These are phyloP conservation scores for Kodamaea sp. DNA, from an alignment of 1,139 yeast species.

Conservation along the genomic window DNA sequence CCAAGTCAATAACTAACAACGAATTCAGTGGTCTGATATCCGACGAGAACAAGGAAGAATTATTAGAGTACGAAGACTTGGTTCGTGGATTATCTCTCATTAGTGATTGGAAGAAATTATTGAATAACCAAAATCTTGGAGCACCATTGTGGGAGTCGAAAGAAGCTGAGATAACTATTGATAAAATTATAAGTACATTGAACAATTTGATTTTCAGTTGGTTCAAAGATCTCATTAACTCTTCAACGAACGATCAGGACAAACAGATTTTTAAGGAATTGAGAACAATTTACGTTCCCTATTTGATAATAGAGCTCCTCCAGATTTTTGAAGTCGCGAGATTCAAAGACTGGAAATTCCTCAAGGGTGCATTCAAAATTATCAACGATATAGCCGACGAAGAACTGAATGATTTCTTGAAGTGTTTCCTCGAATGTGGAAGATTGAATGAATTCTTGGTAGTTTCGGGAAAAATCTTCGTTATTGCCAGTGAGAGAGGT, in stretches of 20 bases:
- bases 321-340: conserved; percentile 51
- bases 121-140: conserved; percentile 13
- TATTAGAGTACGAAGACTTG: conserved; percentile 53
- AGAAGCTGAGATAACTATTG: conserved; percentile 39
- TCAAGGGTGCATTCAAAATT: conserved; percentile 58
- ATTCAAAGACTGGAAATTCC: conserved; percentile 37
- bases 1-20: conserved; percentile 23
- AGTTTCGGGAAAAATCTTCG: conserved; percentile 58
- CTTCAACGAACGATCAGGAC: conserved; percentile 10
- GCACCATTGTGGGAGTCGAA: conserved; percentile 26
- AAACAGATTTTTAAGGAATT: conserved; percentile 41
- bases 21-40: conserved; percentile 24
- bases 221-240: conserved; percentile 28
- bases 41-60: conserved; percentile 49
- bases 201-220: conserved; percentile 32
- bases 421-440: conserved; percentile 61
- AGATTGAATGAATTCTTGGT: conserved; percentile 62
- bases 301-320: conserved; percentile 62
- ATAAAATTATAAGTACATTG: conserved; percentile 35
- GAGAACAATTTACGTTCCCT: conserved; percentile 74
- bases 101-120: conserved; percentile 41
- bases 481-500: conserved; percentile 46
- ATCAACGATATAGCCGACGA: conserved; percentile 53
- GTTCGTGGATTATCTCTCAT: conserved; percentile 41
- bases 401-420: conserved; percentile 38